Evolutionary conservation across 345 rosid genomes (phyloP).

Genomic region (Gossypium stocksii): DNA sequence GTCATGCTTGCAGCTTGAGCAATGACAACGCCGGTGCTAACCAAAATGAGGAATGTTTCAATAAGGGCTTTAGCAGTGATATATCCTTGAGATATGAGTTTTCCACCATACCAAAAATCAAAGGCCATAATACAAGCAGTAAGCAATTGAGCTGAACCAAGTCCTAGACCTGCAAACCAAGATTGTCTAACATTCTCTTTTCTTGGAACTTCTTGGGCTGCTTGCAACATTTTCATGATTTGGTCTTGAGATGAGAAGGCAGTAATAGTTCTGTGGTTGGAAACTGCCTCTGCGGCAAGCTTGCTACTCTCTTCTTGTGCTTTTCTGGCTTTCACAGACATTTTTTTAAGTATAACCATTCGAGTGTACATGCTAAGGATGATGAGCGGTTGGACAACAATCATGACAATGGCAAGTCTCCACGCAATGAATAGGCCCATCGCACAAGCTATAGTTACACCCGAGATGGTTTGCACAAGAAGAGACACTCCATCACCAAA

Average conservation of each 20-base stretch:
- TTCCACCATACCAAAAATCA: slow-evolving; percentile 69
- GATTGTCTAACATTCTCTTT: slow-evolving; percentile 57
- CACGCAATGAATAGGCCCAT: slow-evolving; percentile 66
- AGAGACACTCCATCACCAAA: slow-evolving; percentile 62
- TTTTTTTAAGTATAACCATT: slow-evolving; percentile 34
- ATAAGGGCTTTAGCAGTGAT: slow-evolving; percentile 41
- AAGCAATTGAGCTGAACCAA: slow-evolving; percentile 44
- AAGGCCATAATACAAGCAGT: slow-evolving; percentile 44
- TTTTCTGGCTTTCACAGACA: slow-evolving; percentile 47
- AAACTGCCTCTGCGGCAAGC: slow-evolving; percentile 59
- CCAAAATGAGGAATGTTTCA: slow-evolving; percentile 1
- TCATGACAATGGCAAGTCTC: slow-evolving; percentile 64
- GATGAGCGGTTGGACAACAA: slow-evolving; percentile 52
- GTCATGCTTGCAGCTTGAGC: slow-evolving; percentile 7
- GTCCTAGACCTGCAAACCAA: slow-evolving; percentile 51
- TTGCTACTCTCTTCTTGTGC: slow-evolving; percentile 62
- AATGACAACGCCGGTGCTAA: background rate
- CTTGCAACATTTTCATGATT: slow-evolving; percentile 50
- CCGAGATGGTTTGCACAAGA: slow-evolving; percentile 54
- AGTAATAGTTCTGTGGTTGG: slow-evolving; percentile 54
- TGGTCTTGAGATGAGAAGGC: slow-evolving; percentile 70
- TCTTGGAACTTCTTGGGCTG: slow-evolving; percentile 44
- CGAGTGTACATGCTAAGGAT: slow-evolving; percentile 45
- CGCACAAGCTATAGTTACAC: slow-evolving; percentile 50
- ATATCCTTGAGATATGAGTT: slow-evolving; percentile 43